Evolutionary conservation across 352 stramenopile genomes (phyloP).

Genomic region (Phytophthora multivora): DNA sequence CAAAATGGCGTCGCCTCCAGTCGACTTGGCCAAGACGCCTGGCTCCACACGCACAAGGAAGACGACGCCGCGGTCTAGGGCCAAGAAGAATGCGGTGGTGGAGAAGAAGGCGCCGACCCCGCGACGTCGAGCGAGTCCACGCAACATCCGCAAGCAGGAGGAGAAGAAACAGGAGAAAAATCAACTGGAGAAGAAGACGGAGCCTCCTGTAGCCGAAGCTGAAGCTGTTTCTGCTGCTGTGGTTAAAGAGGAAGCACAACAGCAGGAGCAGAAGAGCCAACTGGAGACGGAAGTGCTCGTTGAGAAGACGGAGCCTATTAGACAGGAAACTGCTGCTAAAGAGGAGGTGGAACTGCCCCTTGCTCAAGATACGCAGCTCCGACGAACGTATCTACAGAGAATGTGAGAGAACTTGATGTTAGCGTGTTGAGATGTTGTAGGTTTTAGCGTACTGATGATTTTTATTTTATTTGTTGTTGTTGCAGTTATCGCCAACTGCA

Average conservation of each 20-base stretch:
- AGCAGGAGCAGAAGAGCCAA: background rate
- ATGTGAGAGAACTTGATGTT: conserved; percentile 24
- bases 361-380: conserved; percentile 27
- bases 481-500: conserved; percentile 70
- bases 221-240: no score
- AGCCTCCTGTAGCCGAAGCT: background rate
- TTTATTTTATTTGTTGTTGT: background rate
- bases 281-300: background rate
- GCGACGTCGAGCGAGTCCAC: conserved; percentile 32
- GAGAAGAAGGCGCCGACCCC: conserved; percentile 33
- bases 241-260: conserved; percentile 7
- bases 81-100: conserved; percentile 17
- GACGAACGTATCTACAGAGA: conserved; percentile 37
- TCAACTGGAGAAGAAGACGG: background rate
- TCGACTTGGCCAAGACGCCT: conserved; percentile 13
- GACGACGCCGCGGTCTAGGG: conserved; percentile 14
- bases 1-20: conserved; percentile 9
- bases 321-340: conserved; percentile 1
- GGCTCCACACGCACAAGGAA: conserved; percentile 16
- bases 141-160: conserved; percentile 17
- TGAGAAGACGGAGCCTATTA: conserved; percentile 3
- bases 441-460: background rate
- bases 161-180: conserved; percentile 17
- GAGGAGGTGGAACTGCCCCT: conserved; percentile 11
- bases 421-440: background rate